Evolutionary conservation across 1,284 basidiomycete species (phyloP), one percentile per base, ranked within the genome.

Genomic region (Cutaneotrichosporon sp.): DNA sequence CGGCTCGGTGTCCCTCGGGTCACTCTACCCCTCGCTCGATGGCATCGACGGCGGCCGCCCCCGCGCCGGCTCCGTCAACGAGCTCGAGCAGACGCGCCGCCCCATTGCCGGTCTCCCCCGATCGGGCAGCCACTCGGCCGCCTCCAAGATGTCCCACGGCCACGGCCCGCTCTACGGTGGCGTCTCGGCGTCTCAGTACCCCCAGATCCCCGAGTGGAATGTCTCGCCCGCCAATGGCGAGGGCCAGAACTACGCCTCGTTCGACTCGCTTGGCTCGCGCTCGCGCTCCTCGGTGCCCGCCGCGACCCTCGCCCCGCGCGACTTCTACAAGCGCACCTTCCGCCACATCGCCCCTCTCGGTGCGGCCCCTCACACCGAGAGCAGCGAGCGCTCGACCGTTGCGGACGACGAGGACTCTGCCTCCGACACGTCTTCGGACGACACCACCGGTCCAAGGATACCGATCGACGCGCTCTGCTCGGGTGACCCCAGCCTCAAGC

Each of bases 241-340:
- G 36, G 63, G 60, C 42, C 59, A 60, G 20, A 62, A 54, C 65
- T 58, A 54, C 46, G 56, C 54, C 16, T 72, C 70, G 31, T 78
- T 78, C 56, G 76, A 78, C 63, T 72, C 74, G 22, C 69, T 78
- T 9, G 64, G 58, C 14, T 72, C 70, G 4, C 64, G 69, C 22
- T 57, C 65, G 2, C 74, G 74, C 54, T 31, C 62, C 9, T 53
- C 68, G 2, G 58, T 71, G 7, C 69, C 69, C 2, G 54, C 69
- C 0, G 72, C 74, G 33, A 74, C 70, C 2, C 65, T 75, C 43
- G 72, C 71, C 2, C 70, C 69, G 2, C 68, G 69, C 24, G 72
- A 76, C 60, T 78, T 74, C 57, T 74, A 77, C 72, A 74, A 75
- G 65, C 77, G 76, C 67, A 75, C 72, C 3, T 78, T 75, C 60